phyloP scores from a whole-genome alignment of 495 filamentous ascomycete genomes.

The Jackrogersella minutella region DNA sequence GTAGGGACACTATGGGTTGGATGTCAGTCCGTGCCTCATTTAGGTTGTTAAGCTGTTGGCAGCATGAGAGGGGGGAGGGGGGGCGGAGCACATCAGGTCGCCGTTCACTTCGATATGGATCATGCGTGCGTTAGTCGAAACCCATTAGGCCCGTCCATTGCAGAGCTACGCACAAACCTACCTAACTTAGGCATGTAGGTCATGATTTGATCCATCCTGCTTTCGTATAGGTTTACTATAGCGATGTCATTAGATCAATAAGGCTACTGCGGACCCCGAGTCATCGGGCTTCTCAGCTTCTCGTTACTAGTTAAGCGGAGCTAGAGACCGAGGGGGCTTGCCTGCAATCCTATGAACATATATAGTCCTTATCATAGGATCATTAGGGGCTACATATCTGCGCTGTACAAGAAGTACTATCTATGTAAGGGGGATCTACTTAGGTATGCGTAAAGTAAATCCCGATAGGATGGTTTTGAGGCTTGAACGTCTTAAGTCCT shows the following conservation, averaged over 20 bases:
- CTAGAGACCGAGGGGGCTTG: no score
- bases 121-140: neutral
- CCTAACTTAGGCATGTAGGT: neutral
- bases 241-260: no score
- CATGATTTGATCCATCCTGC: no score
- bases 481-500: neutral
- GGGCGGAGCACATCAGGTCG: conserved; percentile 8
- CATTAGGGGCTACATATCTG: no score
- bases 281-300: neutral
- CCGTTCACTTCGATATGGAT: conserved; percentile 12
- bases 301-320: no score
- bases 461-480: conserved; percentile 23
- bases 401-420: no score
- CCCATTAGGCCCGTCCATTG: no score
- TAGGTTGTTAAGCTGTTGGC: neutral
- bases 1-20: neutral
- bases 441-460: conserved; percentile 4
- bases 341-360: no score
- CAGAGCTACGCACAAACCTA: no score
- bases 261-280: neutral
- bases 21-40: neutral
- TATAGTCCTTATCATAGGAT: no score
- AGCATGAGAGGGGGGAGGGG: neutral
- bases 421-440: no score
- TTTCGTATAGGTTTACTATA: no score